These are phyloP conservation scores for Phytophthora boehmeriae DNA, from an alignment of 352 stramenopile genomes.

Conservation along the genomic window DNA sequence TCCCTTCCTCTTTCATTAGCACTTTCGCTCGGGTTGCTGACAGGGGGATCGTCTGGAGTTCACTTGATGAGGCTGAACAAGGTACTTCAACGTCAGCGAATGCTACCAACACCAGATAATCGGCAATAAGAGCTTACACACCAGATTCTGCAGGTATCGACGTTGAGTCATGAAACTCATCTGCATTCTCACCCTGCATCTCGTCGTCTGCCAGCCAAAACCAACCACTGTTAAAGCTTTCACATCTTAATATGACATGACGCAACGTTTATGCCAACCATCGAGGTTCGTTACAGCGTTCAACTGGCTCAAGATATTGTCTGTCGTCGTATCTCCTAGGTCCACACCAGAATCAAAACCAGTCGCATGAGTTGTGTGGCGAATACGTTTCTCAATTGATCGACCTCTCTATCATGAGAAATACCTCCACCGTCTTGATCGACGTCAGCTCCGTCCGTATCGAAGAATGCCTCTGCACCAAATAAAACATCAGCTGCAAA, in stretches of 20 bases:
- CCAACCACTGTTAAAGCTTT: background rate
- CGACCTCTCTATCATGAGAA: too few species aligned
- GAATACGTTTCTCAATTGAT: too few species aligned
- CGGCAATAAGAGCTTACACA: constrained; percentile 1
- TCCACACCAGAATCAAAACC: constrained; percentile 4
- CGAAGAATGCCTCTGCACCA: constrained; percentile 33
- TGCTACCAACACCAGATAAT: background rate
- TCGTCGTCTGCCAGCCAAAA: constrained; percentile 14
- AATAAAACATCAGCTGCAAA: background rate
- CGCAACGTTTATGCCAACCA: constrained; percentile 9
- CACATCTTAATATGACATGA: background rate
- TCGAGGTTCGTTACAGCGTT: constrained; percentile 38
- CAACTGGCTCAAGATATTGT: constrained; percentile 45
- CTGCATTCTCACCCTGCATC: constrained; percentile 13
- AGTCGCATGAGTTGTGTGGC: too few species aligned
- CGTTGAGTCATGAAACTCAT: constrained; percentile 27
- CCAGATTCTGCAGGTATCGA: constrained; percentile 8
- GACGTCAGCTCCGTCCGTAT: constrained; percentile 8
- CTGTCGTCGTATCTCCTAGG: constrained; percentile 22
- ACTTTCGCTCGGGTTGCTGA: background rate
- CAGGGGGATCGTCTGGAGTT: background rate
- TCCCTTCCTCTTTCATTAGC: background rate
- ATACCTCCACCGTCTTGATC: constrained; percentile 18
- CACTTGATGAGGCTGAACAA: constrained; percentile 9
- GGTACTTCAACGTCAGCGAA: background rate